Percentiles rank a stretch among this genome's conserved stretches.
Evolutionary conservation across 1,139 yeast species (phyloP).

Genomic region (Suhomyces taliae): DNA sequence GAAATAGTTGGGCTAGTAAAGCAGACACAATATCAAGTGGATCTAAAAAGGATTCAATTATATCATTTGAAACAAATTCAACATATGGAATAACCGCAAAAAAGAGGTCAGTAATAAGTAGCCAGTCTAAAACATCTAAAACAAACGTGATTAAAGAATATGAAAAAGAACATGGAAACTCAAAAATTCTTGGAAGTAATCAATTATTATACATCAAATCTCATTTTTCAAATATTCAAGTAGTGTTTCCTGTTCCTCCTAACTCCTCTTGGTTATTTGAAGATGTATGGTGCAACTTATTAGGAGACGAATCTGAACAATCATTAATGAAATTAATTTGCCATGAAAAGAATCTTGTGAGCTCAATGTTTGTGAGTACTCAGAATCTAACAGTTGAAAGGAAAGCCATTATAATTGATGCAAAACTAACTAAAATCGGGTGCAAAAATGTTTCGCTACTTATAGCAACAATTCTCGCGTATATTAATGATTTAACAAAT

Average conservation of each 20-base stretch:
- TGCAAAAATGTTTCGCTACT: slow-evolving; percentile 27
- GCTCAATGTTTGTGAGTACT: slow-evolving; percentile 37
- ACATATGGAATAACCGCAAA: neutral
- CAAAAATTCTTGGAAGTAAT: neutral
- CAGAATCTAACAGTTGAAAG: slow-evolving; percentile 37
- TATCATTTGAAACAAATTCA: too few species aligned
- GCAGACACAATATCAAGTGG: too few species aligned
- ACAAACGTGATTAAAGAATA: neutral
- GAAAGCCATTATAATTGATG: slow-evolving; percentile 43
- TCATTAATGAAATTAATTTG: slow-evolving; percentile 41
- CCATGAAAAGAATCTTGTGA: slow-evolving; percentile 24
- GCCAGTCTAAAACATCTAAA: neutral
- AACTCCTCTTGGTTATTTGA: slow-evolving; percentile 24
- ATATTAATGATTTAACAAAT: slow-evolving; percentile 17
- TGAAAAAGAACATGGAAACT: neutral
- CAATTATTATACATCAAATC: slow-evolving; percentile 8
- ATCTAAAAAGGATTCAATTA: neutral
- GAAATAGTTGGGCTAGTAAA: neutral
- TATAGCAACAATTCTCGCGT: slow-evolving; percentile 26
- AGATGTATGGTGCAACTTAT: slow-evolving; percentile 52
- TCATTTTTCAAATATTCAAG: slow-evolving; percentile 23
- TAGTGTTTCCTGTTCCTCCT: slow-evolving; percentile 36
- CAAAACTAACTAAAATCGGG: slow-evolving; percentile 45
- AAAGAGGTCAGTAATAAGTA: neutral
- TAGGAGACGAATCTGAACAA: slow-evolving; percentile 59